These are phyloP conservation scores for Arachis stenosperma DNA, from an alignment of 306 rosid species.

Conservation along the genomic window DNA sequence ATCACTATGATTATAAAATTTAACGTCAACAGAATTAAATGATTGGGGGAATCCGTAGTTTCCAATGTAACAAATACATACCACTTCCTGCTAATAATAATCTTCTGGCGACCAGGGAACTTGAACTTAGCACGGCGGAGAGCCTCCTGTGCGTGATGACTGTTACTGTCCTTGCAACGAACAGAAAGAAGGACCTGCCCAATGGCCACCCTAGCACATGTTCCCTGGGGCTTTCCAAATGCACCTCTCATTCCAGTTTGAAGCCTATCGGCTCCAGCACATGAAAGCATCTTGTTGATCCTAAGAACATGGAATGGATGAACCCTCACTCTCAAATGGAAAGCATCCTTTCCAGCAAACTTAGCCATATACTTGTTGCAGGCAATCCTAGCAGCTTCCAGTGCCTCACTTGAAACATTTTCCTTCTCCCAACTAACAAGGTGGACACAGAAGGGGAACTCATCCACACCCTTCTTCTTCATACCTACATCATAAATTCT, in stretches of 20 bases:
- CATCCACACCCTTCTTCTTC: constrained; percentile 91
- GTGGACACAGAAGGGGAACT: constrained; percentile 89
- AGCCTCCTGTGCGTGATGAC: constrained; percentile 80
- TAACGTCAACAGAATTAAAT: too few species aligned
- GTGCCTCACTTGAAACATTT: constrained; percentile 80
- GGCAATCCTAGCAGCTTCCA: constrained; percentile 85
- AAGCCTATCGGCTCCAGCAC: constrained; percentile 75
- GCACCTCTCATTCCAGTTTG: constrained; percentile 96
- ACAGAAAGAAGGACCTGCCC: constrained; percentile 85
- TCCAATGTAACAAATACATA: constrained; percentile 33
- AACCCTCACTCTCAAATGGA: constrained; percentile 86
- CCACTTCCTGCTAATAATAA: constrained; percentile 83
- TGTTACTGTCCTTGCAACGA: constrained; percentile 78
- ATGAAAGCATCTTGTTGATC: constrained; percentile 81
- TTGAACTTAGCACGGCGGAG: constrained; percentile 84
- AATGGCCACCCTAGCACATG: constrained; percentile 72
- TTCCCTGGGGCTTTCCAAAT: constrained; percentile 71
- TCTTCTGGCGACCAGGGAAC: constrained; percentile 90
- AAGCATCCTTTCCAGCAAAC: constrained; percentile 82
- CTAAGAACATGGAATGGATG: constrained; percentile 91
- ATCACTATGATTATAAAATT: too few species aligned
- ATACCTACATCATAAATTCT: constrained; percentile 88
- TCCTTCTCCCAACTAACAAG: constrained; percentile 92
- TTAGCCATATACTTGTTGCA: constrained; percentile 88
- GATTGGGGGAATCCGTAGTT: background rate